Conservation (phyloP, 108 stramenopile species). For the Aurantiochytrium sp. region DNA sequence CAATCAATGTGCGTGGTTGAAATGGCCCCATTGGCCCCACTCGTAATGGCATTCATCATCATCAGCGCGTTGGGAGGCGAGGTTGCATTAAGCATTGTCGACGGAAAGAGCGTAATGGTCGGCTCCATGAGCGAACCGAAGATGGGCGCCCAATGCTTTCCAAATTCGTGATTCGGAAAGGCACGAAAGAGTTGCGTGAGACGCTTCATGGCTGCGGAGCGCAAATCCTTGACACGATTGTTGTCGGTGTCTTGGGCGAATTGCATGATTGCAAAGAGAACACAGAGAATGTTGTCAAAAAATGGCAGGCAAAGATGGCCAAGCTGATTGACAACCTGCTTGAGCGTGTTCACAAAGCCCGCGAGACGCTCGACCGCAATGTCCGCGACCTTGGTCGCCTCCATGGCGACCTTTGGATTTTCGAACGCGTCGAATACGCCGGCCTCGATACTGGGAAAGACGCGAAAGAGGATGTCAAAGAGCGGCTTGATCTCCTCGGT, state of each 20-base stretch:
- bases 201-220: neutral
- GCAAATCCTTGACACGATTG: neutral
- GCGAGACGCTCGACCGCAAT: neutral
- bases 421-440: neutral
- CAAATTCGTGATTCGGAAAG: neutral
- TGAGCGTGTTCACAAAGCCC: neutral
- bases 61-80: neutral
- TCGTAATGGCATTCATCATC: neutral
- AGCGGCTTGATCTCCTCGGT: slow-evolving; percentile 35
- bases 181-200: neutral
- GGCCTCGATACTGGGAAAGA: slow-evolving; percentile 19
- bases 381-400: neutral
- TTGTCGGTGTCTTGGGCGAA: neutral
- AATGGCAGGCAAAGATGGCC: neutral
- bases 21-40: neutral
- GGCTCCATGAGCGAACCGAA: neutral
- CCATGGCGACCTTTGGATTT: neutral
- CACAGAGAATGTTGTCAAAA: neutral
- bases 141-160: neutral
- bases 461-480: slow-evolving; percentile 31
- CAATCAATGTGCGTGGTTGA: neutral
- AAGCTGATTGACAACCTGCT: neutral
- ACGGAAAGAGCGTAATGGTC: neutral
- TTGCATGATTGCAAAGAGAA: neutral
- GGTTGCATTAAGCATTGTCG: neutral